Conservation (phyloP, 2,329 filamentous ascomycete genomes). For the Apiospora rasikravindrae region DNA sequence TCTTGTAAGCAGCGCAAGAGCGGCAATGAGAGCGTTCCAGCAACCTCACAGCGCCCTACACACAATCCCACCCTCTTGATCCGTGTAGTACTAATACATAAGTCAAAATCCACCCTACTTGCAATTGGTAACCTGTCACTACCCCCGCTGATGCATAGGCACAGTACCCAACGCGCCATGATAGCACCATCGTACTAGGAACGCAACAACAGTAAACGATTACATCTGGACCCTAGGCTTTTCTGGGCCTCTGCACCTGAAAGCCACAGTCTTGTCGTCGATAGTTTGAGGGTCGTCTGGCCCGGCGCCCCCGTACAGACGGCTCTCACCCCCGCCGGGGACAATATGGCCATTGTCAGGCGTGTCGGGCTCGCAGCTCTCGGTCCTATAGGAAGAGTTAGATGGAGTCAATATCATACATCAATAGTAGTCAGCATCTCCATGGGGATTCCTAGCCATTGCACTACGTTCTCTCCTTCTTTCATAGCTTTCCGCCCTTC, state of each 20-base stretch:
- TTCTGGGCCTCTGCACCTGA: slow-evolving; percentile 10
- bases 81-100: not conserved
- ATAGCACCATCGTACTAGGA: too few species aligned
- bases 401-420: not conserved
- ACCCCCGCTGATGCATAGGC: too few species aligned
- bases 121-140: not conserved
- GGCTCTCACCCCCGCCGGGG: not conserved
- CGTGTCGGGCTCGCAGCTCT: slow-evolving; percentile 20
- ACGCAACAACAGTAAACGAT: not conserved
- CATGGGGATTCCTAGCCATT: not conserved
- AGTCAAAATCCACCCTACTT: not conserved
- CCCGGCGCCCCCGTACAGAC: not conserved
- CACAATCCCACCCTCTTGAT: too few species aligned
- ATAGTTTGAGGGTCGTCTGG: slow-evolving; percentile 9
- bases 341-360: slow-evolving; percentile 19
- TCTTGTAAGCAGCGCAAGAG: not conserved
- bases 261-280: slow-evolving; percentile 23
- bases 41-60: too few species aligned
- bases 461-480: not conserved
- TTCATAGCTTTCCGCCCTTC: not conserved
- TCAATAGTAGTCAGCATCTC: not conserved
- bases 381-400: slow-evolving; percentile 5
- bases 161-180: not conserved
- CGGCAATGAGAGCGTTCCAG: too few species aligned
- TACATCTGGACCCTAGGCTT: not conserved